Conservation (phyloP, 805 yeast species). For the Candida tibetensis region DNA sequence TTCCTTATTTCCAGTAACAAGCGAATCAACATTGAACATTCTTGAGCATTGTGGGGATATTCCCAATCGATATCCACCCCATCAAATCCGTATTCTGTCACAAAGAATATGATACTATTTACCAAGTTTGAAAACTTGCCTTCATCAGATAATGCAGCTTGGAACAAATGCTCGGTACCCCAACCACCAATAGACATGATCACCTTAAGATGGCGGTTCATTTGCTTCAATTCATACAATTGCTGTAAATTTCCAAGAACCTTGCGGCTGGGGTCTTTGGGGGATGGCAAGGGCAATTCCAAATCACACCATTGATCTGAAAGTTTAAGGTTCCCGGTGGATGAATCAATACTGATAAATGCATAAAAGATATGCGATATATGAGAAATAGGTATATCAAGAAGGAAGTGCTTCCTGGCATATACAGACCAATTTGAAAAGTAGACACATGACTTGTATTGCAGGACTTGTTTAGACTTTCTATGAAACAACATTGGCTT, state of each 20-base stretch:
- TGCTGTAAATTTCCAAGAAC: conserved; percentile 51
- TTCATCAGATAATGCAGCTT: conserved; percentile 21
- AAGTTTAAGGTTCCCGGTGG: conserved; percentile 51
- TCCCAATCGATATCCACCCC: conserved; percentile 97
- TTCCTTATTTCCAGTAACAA: conserved; percentile 42
- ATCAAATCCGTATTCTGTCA: conserved; percentile 66
- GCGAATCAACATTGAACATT: conserved; percentile 44
- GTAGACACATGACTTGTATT: conserved; percentile 40
- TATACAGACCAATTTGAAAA: conserved; percentile 48
- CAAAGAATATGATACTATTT: conserved; percentile 42
- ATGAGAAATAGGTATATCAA: conserved; percentile 53
- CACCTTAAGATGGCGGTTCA: conserved; percentile 45
- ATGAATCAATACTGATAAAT: conserved; percentile 58
- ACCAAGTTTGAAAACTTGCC: conserved; percentile 46
- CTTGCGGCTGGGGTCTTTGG: conserved; percentile 11
- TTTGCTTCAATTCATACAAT: conserved; percentile 45
- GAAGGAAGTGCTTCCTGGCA: conserved; percentile 48
- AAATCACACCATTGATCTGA: conserved; percentile 69
- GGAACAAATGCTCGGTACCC: conserved; percentile 49
- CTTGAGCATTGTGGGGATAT: conserved; percentile 55
- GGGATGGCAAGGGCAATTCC: conserved; percentile 34
- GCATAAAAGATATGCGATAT: conserved; percentile 77
- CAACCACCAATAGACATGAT: conserved; percentile 83
- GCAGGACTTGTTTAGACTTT: too few relatives aligned
- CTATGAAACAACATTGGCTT: too few relatives aligned